Evolutionary conservation across 2,329 filamentous ascomycete species (phyloP), one percentile per base, ranked within the genome.

Genomic region (Cyclaneusma minus): DNA sequence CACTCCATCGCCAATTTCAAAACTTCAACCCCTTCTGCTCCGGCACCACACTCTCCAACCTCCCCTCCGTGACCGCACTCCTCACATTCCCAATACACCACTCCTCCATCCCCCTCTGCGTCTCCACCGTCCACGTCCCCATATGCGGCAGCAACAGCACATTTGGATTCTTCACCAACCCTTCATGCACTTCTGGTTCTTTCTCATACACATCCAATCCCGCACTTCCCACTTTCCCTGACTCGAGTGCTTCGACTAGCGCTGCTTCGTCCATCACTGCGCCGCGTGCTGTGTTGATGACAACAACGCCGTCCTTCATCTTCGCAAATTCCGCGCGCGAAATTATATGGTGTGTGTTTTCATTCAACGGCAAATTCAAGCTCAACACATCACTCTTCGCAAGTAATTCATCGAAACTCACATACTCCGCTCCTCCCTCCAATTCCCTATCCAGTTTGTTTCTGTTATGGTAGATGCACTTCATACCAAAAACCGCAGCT

Each of bases 201-300:
- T 84, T 60, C 46, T 91, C 82, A 43, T 73, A 91, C 25, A 91
- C 82, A 46, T 91, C 82, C 4, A 91, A 60, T 2, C 82, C 82
- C 9, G 60, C 73, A 7, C 69, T 75, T 36, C 63, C 62, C 21
- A 91, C 78, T 31, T 70, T 67, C 5, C 81, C 80, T 10, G 55
- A 61, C 12, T 75, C 63, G 2, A 91, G 60, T 1, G 81, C 80
- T 22, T 69, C 55, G 5, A 85, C 82, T 6, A 91, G 66, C 2
- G 81, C 82, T 5, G 61, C 72, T 51, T 91, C 82, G 41, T 91
- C 76, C 42, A 91, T 78, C 29, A 89, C 70, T 16, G 79, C 79
- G 13, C 82, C 82, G 11, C 82, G 72, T 7, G 82, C 81, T 0
- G 82, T 87, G 54, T 89, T 91, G 41, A 89, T 63, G 16, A 91